Conservation (phyloP, 2,329 filamentous ascomycete genomes). For the Pezicula radicicola region DNA sequence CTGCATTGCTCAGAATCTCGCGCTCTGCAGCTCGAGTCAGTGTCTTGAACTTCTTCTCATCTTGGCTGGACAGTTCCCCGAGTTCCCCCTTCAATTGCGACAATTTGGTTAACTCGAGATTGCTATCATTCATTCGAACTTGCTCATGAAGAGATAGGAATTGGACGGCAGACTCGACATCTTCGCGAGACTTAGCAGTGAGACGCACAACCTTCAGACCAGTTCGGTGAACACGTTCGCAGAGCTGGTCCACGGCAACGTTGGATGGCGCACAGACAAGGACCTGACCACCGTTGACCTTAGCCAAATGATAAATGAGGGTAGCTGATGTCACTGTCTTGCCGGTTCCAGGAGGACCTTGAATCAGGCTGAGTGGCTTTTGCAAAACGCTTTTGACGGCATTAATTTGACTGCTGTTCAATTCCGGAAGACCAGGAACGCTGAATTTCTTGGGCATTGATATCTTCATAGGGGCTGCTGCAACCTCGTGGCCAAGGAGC, state of each 20-base stretch:
- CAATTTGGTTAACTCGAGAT: constrained; percentile 87
- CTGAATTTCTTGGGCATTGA: constrained; percentile 96
- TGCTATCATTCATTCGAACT: constrained; percentile 95
- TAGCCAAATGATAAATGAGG: constrained; percentile 96
- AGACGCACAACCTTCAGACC: constrained; percentile 95
- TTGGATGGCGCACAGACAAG: constrained; percentile 97
- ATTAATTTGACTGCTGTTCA: constrained; percentile 93
- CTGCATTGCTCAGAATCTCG: constrained; percentile 90
- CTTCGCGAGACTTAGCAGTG: constrained; percentile 97
- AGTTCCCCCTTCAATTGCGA: constrained; percentile 89
- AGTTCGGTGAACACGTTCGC: constrained; percentile 92
- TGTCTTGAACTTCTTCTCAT: constrained; percentile 98
- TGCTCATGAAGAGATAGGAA: constrained; percentile 96
- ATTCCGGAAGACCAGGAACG: constrained; percentile 86
- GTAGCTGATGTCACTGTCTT: constrained; percentile 99
- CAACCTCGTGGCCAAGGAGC: constrained; percentile 90
- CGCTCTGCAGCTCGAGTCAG: constrained; percentile 90
- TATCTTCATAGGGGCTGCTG: constrained; percentile 91
- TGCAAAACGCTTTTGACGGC: constrained; percentile 94
- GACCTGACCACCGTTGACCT: constrained; percentile 91
- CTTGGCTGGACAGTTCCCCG: constrained; percentile 88
- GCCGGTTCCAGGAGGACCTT: constrained; percentile 93
- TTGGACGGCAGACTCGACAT: constrained; percentile 96
- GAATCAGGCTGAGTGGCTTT: constrained; percentile 91
- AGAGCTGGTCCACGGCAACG: constrained; percentile 96